Evolutionary conservation across 495 filamentous ascomycete species (phyloP).

Genomic region (Thermochaetoides thermophila): DNA sequence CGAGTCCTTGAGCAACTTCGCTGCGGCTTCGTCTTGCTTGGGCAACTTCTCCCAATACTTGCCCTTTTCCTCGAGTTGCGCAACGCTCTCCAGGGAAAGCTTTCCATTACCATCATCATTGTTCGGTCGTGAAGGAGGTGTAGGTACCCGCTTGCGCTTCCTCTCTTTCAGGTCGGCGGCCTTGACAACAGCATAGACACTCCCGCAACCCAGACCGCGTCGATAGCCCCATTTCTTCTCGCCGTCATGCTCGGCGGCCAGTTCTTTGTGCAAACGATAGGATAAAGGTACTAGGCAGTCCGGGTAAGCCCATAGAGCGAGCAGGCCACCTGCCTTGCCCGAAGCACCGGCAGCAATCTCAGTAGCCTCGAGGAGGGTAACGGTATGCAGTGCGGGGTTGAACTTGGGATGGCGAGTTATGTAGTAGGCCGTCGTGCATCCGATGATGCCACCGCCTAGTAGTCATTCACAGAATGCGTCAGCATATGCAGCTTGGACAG

Average conservation of each 20-base stretch:
- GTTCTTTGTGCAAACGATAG: conserved; percentile 66
- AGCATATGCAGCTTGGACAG: no score
- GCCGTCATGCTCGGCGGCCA: conserved; percentile 76
- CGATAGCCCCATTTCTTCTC: conserved; percentile 80
- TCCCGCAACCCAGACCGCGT: conserved; percentile 59
- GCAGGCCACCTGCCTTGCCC: conserved; percentile 85
- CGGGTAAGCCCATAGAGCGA: conserved; percentile 90
- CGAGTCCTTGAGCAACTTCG: conserved; percentile 41
- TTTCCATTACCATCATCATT: no score
- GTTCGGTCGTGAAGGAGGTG: no score
- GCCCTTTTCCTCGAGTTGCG: conserved; percentile 7
- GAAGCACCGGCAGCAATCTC: conserved; percentile 83
- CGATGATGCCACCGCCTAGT: conserved; percentile 86
- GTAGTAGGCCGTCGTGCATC: conserved; percentile 86
- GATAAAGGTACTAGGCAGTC: conserved; percentile 71
- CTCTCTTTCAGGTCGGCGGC: conserved; percentile 21
- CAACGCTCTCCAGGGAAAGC: conserved; percentile 16
- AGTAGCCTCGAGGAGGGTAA: conserved; percentile 81
- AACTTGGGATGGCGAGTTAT: conserved; percentile 79
- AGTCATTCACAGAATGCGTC: not conserved
- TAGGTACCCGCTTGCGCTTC: conserved; percentile 9
- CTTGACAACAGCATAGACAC: conserved; percentile 44
- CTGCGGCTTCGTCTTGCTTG: conserved; percentile 53
- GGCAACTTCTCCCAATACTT: conserved; percentile 47
- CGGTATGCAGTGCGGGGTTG: conserved; percentile 54